Conservation (phyloP, 2,329 filamentous ascomycete genomes). For the Pseudogymnoascus destructans region DNA sequence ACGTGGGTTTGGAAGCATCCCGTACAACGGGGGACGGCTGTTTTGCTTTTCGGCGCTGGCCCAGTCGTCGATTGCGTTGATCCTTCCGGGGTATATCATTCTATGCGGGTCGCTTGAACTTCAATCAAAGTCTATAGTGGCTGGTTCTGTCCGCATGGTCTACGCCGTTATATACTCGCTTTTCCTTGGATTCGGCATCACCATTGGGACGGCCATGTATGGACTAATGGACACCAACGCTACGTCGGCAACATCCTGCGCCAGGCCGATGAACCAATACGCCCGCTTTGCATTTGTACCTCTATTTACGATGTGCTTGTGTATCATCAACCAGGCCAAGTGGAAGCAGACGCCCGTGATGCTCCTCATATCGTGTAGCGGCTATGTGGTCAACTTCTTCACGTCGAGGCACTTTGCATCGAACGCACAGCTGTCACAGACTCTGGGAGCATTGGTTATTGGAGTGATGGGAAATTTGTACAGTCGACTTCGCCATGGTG, state of each 20-base stretch:
- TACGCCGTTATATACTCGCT: conserved; percentile 46
- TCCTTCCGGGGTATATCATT: conserved; percentile 52
- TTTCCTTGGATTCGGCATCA: conserved; percentile 44
- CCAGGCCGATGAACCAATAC: conserved; percentile 34
- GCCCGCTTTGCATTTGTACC: conserved; percentile 61
- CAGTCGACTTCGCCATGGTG: conserved; percentile 43
- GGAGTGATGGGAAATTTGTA: conserved; percentile 69
- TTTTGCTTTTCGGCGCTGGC: conserved; percentile 56
- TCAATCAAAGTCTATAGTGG: conserved; percentile 41
- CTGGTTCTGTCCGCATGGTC: conserved; percentile 44
- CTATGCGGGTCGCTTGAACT: conserved; percentile 43
- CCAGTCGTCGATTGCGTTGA: conserved; percentile 51
- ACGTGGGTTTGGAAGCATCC: conserved; percentile 49
- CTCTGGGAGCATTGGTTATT: conserved; percentile 62
- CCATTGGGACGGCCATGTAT: conserved; percentile 42
- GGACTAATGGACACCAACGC: conserved; percentile 37
- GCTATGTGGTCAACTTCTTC: conserved; percentile 68
- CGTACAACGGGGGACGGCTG: conserved; percentile 24
- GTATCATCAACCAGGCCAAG: conserved; percentile 68
- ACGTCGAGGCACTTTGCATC: conserved; percentile 49
- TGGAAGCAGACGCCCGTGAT: conserved; percentile 70
- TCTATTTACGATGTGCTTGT: conserved; percentile 58
- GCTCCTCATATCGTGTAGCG: conserved; percentile 57
- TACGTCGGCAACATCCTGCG: conserved; percentile 33
- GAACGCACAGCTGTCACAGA: conserved; percentile 64